Conservation (phyloP, 345 rosid species). For the Conringia planisiliqua region DNA sequence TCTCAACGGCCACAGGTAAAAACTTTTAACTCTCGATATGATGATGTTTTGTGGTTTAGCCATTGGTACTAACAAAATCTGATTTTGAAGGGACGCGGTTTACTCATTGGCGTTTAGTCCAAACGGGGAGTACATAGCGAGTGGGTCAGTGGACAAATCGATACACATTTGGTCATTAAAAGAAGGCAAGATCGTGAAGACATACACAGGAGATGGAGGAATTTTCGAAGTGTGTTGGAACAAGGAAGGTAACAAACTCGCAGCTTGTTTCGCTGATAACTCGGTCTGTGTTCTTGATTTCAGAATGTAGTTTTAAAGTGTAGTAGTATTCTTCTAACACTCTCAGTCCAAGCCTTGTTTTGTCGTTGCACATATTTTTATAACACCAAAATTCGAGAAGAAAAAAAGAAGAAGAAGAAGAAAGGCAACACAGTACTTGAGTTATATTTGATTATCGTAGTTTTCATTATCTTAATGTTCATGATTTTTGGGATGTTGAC, state of each 20-base stretch:
- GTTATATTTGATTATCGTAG: neutral
- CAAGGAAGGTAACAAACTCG: conserved; percentile 93
- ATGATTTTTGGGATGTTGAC: neutral
- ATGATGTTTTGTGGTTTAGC: neutral
- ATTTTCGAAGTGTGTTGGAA: conserved; percentile 98
- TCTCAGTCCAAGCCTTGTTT: neutral
- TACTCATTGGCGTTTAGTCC: conserved; percentile 98
- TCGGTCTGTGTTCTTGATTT: conserved; percentile 86
- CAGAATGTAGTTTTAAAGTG: conserved; percentile 52
- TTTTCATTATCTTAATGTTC: neutral
- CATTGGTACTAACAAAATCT: neutral
- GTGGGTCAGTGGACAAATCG: conserved; percentile 89
- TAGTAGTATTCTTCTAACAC: conserved; percentile 4
- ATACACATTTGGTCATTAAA: conserved; percentile 92
- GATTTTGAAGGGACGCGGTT: conserved; percentile 70
- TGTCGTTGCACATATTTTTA: conserved; percentile 23
- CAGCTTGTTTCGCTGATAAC: conserved; percentile 89
- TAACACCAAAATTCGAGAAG: neutral
- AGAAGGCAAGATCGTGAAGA: conserved; percentile 84
- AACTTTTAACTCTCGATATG: neutral
- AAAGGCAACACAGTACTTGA: neutral
- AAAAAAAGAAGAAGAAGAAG: neutral
- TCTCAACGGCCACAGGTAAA: conserved; percentile 91
- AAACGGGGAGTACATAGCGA: conserved; percentile 89
- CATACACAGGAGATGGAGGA: conserved; percentile 88